Evolutionary conservation across 306 rosid genomes (phyloP), one percentile per base, ranked within the genome.

Genomic region (Trifolium pratense): DNA sequence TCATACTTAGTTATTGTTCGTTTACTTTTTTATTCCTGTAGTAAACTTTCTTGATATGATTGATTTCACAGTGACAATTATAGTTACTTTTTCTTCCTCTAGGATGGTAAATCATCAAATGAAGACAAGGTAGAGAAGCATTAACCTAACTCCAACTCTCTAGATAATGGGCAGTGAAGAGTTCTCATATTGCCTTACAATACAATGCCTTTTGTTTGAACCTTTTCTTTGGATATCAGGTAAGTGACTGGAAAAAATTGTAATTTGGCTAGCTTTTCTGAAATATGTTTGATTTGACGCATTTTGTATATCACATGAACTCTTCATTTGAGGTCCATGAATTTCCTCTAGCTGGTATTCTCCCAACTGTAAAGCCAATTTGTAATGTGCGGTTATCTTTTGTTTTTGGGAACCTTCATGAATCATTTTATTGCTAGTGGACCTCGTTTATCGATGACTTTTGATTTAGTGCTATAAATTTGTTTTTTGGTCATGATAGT

Each of bases 201-300:
- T n/a, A n/a, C n/a, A n/a, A n/a, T n/a, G n/a, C n/a, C n/a, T n/a
- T n/a, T n/a, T n/a, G n/a, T n/a, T n/a, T n/a, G n/a, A n/a, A n/a
- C n/a, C n/a, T n/a, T n/a, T n/a, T n/a, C n/a, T n/a, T n/a, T n/a
- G n/a, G n/a, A n/a, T n/a, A n/a, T n/a, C n/a, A n/a, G n/a, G 5
- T 49, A 48, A n/a, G 55, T n/a, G 55, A n/a, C 55, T 48, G 55
- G n/a, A 48, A 48, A 48, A 48, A 5, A 48, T n/a, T 21, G n/a
- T n/a, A 48, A 21, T 48, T n/a, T 48, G 20, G 4, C 55, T 15
- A 17, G 6, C 55, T n/a, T 1, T 1, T 15, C 20, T 48, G 8
- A 46, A 15, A 46, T 3, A 5, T 48, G n/a, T n/a, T n/a, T n/a
- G n/a, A n/a, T n/a, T n/a, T n/a, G n/a, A n/a, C n/a, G n/a, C n/a